Evolutionary conservation across 164 flowering plant species (phyloP).

Genomic region (Dillenia turbinata): DNA sequence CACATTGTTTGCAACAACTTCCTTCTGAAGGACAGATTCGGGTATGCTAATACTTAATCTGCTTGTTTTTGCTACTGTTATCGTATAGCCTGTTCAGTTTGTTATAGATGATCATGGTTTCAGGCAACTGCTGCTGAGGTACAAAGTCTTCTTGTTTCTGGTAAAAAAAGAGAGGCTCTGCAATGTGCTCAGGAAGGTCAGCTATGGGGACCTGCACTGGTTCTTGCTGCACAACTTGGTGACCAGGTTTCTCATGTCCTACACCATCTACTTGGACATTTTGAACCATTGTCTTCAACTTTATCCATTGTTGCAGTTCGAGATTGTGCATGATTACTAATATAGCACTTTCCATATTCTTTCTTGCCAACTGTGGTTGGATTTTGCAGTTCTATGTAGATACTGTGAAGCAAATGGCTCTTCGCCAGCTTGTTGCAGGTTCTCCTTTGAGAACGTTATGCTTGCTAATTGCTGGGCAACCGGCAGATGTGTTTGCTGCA

Average conservation of each 20-base stretch:
- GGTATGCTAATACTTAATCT: slow-evolving; percentile 30
- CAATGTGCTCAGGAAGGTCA: slow-evolving; percentile 92
- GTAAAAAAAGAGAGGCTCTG: slow-evolving; percentile 83
- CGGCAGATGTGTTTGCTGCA: slow-evolving; percentile 75
- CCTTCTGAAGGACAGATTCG: slow-evolving; percentile 80
- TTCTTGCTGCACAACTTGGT: slow-evolving; percentile 89
- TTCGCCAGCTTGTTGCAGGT: slow-evolving; percentile 70
- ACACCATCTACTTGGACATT: too few relatives aligned
- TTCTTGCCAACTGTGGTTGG: too few relatives aligned
- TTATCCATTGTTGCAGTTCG: background rate
- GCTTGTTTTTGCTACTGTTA: background rate
- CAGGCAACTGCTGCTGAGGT: slow-evolving; percentile 92
- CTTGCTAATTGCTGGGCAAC: slow-evolving; percentile 90
- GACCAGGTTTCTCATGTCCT: slow-evolving; percentile 52
- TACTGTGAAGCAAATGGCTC: slow-evolving; percentile 92
- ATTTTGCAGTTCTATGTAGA: slow-evolving; percentile 77
- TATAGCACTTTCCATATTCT: too few relatives aligned
- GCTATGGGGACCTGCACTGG: slow-evolving; percentile 93
- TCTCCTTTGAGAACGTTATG: slow-evolving; percentile 93
- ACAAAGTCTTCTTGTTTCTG: slow-evolving; percentile 90
- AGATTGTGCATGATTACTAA: too few relatives aligned
- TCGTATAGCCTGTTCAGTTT: background rate
- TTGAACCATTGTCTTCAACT: too few relatives aligned
- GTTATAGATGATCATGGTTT: slow-evolving; percentile 8
- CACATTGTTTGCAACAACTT: slow-evolving; percentile 62